phyloP scores from a whole-genome alignment of 306 rosid genomes.

The Trifolium fragiferum region DNA sequence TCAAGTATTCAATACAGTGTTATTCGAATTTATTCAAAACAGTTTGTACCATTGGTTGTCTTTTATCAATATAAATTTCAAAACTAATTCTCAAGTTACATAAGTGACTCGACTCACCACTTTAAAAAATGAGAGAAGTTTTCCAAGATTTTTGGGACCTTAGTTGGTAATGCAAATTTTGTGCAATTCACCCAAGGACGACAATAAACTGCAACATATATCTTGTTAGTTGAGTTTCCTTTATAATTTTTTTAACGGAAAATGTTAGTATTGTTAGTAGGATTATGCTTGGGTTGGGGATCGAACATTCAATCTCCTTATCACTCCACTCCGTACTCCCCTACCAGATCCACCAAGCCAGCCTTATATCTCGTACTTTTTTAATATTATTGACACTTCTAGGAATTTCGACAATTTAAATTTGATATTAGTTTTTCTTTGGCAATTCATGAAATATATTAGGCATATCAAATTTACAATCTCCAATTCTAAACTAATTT shows the following conservation, averaged over 20 bases:
- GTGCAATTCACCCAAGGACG: slow-evolving; percentile 6
- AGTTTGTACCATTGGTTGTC: not conserved
- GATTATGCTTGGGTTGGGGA: not conserved
- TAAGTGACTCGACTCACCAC: not conserved
- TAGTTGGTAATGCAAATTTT: not conserved
- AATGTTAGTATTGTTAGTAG: not conserved
- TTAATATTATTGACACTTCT: no score
- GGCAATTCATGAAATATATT: slow-evolving; percentile 7
- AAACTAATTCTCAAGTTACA: not conserved
- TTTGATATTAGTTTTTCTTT: slow-evolving; percentile 9
- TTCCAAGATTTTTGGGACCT: not conserved
- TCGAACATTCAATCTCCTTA: not conserved
- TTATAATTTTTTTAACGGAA: not conserved
- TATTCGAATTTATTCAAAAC: not conserved
- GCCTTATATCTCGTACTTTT: no score
- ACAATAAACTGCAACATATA: not conserved
- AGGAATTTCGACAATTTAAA: not conserved
- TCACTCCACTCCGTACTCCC: not conserved
- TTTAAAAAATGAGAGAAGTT: not conserved
- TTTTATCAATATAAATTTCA: not conserved
- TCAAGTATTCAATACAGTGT: slow-evolving; percentile 1
- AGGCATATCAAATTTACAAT: not conserved
- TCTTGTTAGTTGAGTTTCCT: not conserved
- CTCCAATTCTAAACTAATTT: slow-evolving; percentile 18
- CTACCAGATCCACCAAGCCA: no score